Evolutionary conservation across 495 filamentous ascomycete genomes (phyloP), one percentile per base, ranked within the genome.

Genomic region (Rostrohypoxylon terebratum): DNA sequence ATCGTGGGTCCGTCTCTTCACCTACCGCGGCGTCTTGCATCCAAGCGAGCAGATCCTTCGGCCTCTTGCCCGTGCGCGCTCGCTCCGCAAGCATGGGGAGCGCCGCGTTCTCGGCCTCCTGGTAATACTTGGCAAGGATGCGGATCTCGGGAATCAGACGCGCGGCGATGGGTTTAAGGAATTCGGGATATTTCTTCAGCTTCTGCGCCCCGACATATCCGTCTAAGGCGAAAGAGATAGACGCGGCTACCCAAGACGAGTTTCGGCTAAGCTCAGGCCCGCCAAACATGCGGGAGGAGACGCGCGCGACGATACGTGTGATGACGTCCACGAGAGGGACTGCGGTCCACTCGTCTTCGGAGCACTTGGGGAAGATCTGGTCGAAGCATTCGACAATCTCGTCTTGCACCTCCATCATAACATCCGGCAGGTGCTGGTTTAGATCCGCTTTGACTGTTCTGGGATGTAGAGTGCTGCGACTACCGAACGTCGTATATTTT

Each of bases 401-500:
- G 13, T 69, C 59, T 25, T 65, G 42, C 20, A 73, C 71, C 25
- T 44, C 11, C 14, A 33, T 20, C 59, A 63, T 68, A 18, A 69
- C 66, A 55, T 50, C 44, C 10, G 62, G 9, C 18, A 63, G 44
- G n/a, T 63, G 44, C 25, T 63, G 59, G 31, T 63, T 63, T 11
- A 63, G 16, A n/a, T 63, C 44, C 16, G 44, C 44, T 18, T 63
- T 63, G 44, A 63, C 59, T 4, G 44, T 51, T 28, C 59, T 63
- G 4, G 59, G 59, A 16, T 63, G 59, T 28, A 63, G 59, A 10
- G 59, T 63, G 20, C 58, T 64, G 28, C 65, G 66, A 23, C 66
- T 69, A 7, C 71, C 71, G 10, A 73, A 59, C 16, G 66, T 69
- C 16, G 71, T 73, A 28, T 73, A 64, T 38, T 69, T 68, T 4